Evolutionary conservation across 2,329 filamentous ascomycete genomes (phyloP).

Genomic region (Colletotrichum sp.): DNA sequence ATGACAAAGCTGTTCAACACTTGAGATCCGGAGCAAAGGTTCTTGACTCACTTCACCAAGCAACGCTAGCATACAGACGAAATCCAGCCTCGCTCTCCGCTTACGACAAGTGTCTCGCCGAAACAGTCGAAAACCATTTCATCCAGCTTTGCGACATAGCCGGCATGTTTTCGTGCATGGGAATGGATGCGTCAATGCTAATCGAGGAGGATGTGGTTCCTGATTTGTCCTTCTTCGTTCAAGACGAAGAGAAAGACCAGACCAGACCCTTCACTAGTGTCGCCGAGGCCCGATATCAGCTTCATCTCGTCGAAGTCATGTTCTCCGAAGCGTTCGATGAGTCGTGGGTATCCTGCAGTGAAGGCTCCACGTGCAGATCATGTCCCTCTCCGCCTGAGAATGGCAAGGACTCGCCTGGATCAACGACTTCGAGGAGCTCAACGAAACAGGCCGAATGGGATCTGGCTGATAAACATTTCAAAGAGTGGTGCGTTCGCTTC

Average conservation of each 20-base stretch:
- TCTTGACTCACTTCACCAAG: conserved; percentile 6
- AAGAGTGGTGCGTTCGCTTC: background rate
- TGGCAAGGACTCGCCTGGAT: background rate
- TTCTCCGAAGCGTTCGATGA: background rate
- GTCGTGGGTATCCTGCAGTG: background rate
- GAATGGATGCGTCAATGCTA: conserved; percentile 5
- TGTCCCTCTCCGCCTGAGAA: background rate
- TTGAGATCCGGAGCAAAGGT: background rate
- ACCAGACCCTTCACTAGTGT: background rate
- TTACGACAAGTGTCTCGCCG: background rate
- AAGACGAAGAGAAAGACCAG: background rate
- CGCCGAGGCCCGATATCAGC: background rate
- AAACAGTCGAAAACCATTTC: conserved; percentile 3
- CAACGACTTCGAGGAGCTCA: background rate
- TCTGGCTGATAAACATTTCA: background rate
- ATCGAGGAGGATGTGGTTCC: conserved; percentile 4
- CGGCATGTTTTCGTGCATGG: conserved; percentile 3
- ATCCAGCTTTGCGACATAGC: conserved; percentile 9
- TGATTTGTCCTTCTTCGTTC: conserved; percentile 6
- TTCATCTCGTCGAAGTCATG: background rate
- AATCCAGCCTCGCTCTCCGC: background rate
- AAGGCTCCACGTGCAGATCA: background rate
- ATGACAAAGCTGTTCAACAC: conserved; percentile 1
- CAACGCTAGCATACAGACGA: background rate
- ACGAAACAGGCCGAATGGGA: background rate